Evolutionary conservation across 441 rosid genomes (phyloP).

Genomic region (Erodium texanum): DNA sequence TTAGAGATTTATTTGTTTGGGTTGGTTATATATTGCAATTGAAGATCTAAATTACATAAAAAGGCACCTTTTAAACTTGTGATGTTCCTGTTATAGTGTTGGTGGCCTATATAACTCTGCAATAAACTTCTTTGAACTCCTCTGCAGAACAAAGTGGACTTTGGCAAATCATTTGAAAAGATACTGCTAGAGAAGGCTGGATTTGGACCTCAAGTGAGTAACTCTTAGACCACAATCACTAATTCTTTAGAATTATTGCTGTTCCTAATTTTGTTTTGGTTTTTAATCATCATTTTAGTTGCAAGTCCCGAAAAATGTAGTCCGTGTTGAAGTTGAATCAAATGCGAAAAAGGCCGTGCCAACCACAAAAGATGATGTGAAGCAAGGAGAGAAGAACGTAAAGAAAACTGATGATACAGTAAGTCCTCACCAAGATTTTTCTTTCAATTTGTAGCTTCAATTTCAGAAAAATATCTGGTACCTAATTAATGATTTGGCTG

Average conservation of each 20-base stretch:
- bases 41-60: neutral
- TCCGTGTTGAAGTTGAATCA: conserved; percentile 38
- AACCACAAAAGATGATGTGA: conserved; percentile 33
- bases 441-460: neutral
- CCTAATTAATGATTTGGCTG: neutral
- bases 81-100: neutral
- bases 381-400: conserved; percentile 29
- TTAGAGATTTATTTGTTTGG: neutral
- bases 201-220: conserved; percentile 40
- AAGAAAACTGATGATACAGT: conserved; percentile 52
- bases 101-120: neutral
- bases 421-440: conserved; percentile 9
- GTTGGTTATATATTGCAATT: neutral
- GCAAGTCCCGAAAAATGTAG: conserved; percentile 29
- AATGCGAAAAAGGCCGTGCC: conserved; percentile 37
- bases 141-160: conserved; percentile 44
- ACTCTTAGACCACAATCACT: conserved; percentile 7
- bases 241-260: neutral
- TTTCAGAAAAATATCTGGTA: neutral
- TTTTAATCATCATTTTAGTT: conserved; percentile 16
- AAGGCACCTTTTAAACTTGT: neutral
- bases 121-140: conserved; percentile 9
- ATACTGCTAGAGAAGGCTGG: conserved; percentile 42
- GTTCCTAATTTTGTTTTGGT: neutral
- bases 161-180: conserved; percentile 40